A percentile compares a stretch with the other conserved stretches of the same genome.
phyloP scores from a whole-genome alignment of 345 rosid genomes.

The Draba incana region DNA sequence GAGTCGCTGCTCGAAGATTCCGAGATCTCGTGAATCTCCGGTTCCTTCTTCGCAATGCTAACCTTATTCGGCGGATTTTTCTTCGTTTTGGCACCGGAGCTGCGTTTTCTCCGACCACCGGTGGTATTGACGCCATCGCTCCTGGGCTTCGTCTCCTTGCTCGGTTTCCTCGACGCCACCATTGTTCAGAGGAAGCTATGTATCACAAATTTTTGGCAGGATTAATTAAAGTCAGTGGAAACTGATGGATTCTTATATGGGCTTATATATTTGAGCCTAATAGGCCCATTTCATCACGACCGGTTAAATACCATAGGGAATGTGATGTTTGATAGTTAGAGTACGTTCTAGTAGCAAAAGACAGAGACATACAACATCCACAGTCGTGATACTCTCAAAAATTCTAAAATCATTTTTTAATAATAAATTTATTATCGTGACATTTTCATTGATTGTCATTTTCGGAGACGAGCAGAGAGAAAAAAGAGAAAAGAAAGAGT shows the following conservation, averaged over 20 bases:
- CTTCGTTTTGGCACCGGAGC: constrained; percentile 23
- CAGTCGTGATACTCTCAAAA: no score
- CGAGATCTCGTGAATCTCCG: constrained; percentile 38
- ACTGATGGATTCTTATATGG: neutral
- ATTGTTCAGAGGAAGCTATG: constrained; percentile 5
- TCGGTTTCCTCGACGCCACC: constrained; percentile 45
- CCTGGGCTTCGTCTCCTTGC: constrained; percentile 32
- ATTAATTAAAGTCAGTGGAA: neutral
- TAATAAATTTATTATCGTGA: no score
- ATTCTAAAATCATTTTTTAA: no score
- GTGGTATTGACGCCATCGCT: constrained; percentile 29
- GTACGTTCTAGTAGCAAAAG: no score
- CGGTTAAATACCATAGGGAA: no score
- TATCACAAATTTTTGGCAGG: neutral
- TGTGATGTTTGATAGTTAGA: no score
- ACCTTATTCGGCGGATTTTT: constrained; percentile 27
- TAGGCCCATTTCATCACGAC: constrained; percentile 2
- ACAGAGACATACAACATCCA: no score
- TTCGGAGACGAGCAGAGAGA: no score
- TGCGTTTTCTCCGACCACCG: neutral
- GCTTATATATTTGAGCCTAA: neutral
- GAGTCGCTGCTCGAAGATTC: constrained; percentile 36
- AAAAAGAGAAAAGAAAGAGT: no score
- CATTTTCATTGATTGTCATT: no score
- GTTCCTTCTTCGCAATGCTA: constrained; percentile 7